A percentile compares a stretch with the other conserved stretches of the same genome.
Evolutionary conservation across 768 basidiomycete species (phyloP).

Genomic region (Suillus occidentalis): DNA sequence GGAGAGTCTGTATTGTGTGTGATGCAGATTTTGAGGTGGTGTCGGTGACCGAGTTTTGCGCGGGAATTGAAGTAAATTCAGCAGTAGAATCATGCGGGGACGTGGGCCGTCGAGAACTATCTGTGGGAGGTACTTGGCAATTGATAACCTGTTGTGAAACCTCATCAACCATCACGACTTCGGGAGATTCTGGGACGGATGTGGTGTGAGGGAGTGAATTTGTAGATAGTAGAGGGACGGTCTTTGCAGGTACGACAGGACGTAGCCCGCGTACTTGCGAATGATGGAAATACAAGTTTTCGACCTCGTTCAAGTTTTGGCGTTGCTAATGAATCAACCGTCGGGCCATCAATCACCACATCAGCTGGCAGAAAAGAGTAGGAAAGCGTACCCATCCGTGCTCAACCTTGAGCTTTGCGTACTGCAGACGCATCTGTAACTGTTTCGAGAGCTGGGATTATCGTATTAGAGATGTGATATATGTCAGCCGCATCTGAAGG

Average conservation of each 20-base stretch:
- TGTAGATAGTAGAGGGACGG: slow-evolving; percentile 14
- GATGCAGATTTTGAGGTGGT: not conserved
- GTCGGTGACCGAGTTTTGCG: not conserved
- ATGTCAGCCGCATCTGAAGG: not conserved
- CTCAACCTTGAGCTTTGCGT: slow-evolving; percentile 77
- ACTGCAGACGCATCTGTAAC: slow-evolving; percentile 71
- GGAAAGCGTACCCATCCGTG: slow-evolving; percentile 67
- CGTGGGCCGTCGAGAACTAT: slow-evolving; percentile 20
- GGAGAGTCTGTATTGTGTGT: not conserved
- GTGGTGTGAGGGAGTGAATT: not conserved
- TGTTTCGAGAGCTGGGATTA: slow-evolving; percentile 61
- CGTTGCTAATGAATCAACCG: slow-evolving; percentile 55
- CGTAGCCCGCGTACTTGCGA: slow-evolving; percentile 47
- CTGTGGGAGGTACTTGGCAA: slow-evolving; percentile 15
- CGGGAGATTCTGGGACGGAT: not conserved
- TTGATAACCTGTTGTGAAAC: slow-evolving; percentile 5
- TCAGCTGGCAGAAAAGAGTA: not conserved
- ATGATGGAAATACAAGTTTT: slow-evolving; percentile 79
- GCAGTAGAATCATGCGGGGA: slow-evolving; percentile 13
- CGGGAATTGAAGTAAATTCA: slow-evolving; percentile 2
- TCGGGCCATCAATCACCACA: not conserved
- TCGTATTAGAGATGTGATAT: not conserved
- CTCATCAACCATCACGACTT: slow-evolving; percentile 12
- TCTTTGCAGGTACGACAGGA: slow-evolving; percentile 15
- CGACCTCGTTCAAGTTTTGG: slow-evolving; percentile 78